A percentile compares a stretch with the other conserved stretches of the same genome.
These are phyloP conservation scores for Sporothrix brasiliensis DNA, from an alignment of 2,329 filamentous ascomycete genomes.

Conservation along the genomic window DNA sequence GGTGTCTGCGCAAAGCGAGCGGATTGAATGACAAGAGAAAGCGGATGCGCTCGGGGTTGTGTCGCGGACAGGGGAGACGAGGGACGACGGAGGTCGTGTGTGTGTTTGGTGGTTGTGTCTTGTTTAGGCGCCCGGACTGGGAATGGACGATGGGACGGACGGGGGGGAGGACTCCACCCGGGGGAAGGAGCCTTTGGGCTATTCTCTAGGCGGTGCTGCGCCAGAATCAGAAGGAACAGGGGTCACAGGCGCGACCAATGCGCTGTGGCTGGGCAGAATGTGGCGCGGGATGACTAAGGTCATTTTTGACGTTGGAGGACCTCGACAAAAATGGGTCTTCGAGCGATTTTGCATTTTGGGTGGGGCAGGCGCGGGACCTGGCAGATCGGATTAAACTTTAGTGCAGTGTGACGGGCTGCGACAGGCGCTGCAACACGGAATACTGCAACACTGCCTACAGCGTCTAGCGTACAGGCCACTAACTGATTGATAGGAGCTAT, in stretches of 20 bases:
- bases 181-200: neutral
- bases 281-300: neutral
- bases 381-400: slow-evolving; percentile 2
- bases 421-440: neutral
- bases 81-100: neutral
- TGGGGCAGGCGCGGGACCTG: slow-evolving; percentile 8
- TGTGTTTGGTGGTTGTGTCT: slow-evolving; percentile 23
- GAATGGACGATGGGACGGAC: slow-evolving; percentile 20
- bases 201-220: slow-evolving; percentile 13
- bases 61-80: slow-evolving; percentile 11
- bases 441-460: no score
- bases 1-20: neutral
- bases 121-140: slow-evolving; percentile 27
- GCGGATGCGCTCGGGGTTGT: neutral
- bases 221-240: slow-evolving; percentile 1
- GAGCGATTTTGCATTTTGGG: neutral
- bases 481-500: slow-evolving; percentile 9
- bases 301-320: neutral
- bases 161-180: slow-evolving; percentile 18
- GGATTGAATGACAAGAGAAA: neutral
- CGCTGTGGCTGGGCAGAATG: slow-evolving; percentile 16
- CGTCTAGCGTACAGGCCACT: neutral
- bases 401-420: neutral
- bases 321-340: neutral
- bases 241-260: neutral